Base-by-base conservation (phyloP, 768 basidiomycete genomes). In the Clavaria fumosa region DNA sequence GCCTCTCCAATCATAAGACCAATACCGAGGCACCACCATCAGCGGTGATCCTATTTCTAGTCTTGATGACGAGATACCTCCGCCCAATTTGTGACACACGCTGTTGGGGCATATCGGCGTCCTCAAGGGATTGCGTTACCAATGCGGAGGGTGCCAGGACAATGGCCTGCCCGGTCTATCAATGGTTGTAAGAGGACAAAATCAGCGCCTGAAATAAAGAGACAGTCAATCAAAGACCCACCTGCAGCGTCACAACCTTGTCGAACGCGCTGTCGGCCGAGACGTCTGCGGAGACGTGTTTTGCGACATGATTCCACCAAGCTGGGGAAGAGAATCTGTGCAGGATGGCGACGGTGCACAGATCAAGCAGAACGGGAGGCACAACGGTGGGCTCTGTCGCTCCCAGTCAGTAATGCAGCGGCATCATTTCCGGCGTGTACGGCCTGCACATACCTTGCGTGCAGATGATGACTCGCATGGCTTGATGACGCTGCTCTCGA, bases 311-410 rank as follows among this genome's bases (percentile, higher is more conserved):
- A 0, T 72, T 64, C 72, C 77, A 78, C 80, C 80, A 82, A 2
- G 74, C 63, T 0, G 76, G 75, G 0, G 81, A 82, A 0, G 78
- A 78, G 51, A 83, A 83, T 1, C 80, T 62, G 44, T 82, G 80
- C 2, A 81, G 45, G n/a, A 83, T 67, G 0, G 70, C 54, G 1
- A 80, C 57, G 1, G 69, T 69, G 38, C 78, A 80, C 1, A 82
- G 59, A 41, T 79, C 79, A 1, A 83, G 57, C 2, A 83, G 53
- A 0, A 74, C 70, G 0, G 76, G 64, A 3, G 79, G 78, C 1
- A 82, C 68, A 4, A 80, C 72, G 0, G 78, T 82, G 0, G 81
- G 81, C 42, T 83, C 76, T 82, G 46, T 5, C 34, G 21, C 10
- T 24, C n/a, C n/a, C n/a, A n/a, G n/a, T n/a, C n/a, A n/a, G n/a